Evolutionary conservation across 1,139 yeast species (phyloP).

Genomic region (Hemisphaericaspora lyxosophila): DNA sequence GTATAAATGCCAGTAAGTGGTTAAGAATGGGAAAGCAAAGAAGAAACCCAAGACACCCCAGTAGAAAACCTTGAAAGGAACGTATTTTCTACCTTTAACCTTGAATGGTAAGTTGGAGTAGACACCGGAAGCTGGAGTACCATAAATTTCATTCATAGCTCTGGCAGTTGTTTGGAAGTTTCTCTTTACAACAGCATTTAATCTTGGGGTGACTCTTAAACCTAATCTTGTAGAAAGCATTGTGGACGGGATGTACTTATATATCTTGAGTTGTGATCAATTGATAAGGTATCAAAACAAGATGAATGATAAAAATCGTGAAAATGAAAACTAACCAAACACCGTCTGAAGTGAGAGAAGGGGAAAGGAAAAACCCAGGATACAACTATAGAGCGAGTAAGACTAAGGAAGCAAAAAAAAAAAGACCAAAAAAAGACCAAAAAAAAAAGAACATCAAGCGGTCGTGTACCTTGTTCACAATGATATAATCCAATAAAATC

Average conservation of each 20-base stretch:
- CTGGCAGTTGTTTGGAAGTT: conserved; percentile 40
- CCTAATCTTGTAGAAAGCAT: conserved; percentile 24
- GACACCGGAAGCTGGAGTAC: conserved; percentile 69
- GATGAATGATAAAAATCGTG: no score
- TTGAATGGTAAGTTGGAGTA: conserved; percentile 92
- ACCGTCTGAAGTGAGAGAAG: no score
- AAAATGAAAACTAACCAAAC: no score
- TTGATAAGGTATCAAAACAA: no score
- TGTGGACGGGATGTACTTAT: conserved; percentile 1
- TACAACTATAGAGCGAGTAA: not conserved
- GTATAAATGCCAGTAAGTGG: conserved; percentile 68
- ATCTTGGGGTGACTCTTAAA: conserved; percentile 32
- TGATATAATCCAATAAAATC: conserved; percentile 16
- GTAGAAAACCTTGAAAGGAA: conserved; percentile 81
- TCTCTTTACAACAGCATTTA: conserved; percentile 25
- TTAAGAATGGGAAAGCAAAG: conserved; percentile 65
- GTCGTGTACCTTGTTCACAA: conserved; percentile 6
- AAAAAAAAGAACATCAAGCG: not conserved
- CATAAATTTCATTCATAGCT: conserved; percentile 36
- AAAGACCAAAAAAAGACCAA: conserved; percentile 1
- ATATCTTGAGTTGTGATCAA: conserved; percentile 1
- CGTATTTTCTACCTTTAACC: conserved; percentile 79
- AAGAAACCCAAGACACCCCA: conserved; percentile 71
- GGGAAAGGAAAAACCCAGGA: no score
- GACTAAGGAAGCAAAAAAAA: not conserved